These are phyloP conservation scores for Adansonia rubrostipa DNA, from an alignment of 441 rosid genomes.

Conservation along the genomic window DNA sequence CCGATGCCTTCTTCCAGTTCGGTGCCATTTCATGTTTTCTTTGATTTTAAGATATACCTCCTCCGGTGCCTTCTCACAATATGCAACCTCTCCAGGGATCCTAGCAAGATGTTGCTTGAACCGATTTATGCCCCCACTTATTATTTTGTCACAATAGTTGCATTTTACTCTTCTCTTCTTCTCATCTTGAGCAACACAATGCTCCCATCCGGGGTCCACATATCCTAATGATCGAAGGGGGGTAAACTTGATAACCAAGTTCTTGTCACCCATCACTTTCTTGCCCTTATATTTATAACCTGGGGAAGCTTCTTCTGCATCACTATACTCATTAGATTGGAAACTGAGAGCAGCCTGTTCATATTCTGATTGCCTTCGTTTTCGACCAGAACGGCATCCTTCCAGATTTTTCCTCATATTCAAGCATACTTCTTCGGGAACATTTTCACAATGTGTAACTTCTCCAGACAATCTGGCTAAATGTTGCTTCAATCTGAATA, in stretches of 20 bases:
- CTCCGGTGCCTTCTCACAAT: conserved; percentile 89
- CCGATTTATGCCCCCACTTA: conserved; percentile 93
- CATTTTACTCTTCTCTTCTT: conserved; percentile 92
- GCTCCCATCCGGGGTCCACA: conserved; percentile 99
- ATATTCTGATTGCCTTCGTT: conserved; percentile 56
- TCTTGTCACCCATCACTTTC: conserved; percentile 50
- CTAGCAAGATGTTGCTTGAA: conserved; percentile 96
- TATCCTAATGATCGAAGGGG: conserved; percentile 80
- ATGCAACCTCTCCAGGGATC: conserved; percentile 95
- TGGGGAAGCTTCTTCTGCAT: conserved; percentile 40
- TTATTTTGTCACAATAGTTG: conserved; percentile 81
- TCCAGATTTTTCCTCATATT: conserved; percentile 78
- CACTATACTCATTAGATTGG: conserved; percentile 45
- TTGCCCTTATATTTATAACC: conserved; percentile 57
- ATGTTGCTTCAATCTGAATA: conserved; percentile 88
- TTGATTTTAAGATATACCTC: conserved; percentile 85
- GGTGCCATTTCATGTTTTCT: conserved; percentile 99
- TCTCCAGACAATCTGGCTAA: conserved; percentile 81
- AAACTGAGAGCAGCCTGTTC: conserved; percentile 50
- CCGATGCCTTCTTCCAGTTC: conserved; percentile 78
- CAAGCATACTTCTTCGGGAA: conserved; percentile 69
- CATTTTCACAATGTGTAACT: conserved; percentile 84
- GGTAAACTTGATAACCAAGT: conserved; percentile 48
- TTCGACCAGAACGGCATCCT: conserved; percentile 66
- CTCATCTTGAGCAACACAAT: conserved; percentile 88